Conservation (phyloP, 805 yeast genomes). For the Sporopachydermia quercuum region DNA sequence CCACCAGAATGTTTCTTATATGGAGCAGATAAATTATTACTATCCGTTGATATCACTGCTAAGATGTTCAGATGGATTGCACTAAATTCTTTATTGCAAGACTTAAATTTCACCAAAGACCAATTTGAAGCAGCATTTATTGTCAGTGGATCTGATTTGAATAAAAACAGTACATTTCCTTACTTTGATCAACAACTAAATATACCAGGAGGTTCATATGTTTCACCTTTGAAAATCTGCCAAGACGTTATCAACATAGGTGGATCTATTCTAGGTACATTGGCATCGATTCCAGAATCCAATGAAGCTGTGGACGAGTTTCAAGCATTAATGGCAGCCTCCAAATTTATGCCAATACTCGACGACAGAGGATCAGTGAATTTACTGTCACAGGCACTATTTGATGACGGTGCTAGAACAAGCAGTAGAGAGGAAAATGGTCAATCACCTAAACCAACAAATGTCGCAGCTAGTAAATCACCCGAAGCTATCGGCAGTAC, state of each 20-base stretch:
- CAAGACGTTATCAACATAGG: slow-evolving; percentile 26
- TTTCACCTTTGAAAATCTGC: slow-evolving; percentile 16
- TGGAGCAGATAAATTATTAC: slow-evolving; percentile 54
- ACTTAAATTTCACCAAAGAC: slow-evolving; percentile 42
- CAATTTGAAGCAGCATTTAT: slow-evolving; percentile 66
- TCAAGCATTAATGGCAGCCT: neutral
- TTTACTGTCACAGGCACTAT: neutral
- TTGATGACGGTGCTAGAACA: too few relatives aligned
- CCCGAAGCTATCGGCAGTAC: slow-evolving; percentile 8
- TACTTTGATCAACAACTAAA: slow-evolving; percentile 18
- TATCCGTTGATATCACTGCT: slow-evolving; percentile 51
- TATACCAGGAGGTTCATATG: slow-evolving; percentile 4
- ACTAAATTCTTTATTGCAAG: slow-evolving; percentile 39
- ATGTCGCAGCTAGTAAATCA: slow-evolving; percentile 6
- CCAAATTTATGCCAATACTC: neutral
- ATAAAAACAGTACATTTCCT: slow-evolving; percentile 42
- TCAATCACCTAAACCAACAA: slow-evolving; percentile 13
- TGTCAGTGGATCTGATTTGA: slow-evolving; percentile 66
- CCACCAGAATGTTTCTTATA: slow-evolving; percentile 65
- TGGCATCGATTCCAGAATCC: neutral
- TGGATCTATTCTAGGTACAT: slow-evolving; percentile 31
- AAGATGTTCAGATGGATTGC: slow-evolving; percentile 57
- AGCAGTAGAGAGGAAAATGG: slow-evolving; percentile 24
- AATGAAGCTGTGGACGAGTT: neutral
- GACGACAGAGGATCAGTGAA: neutral